These are phyloP conservation scores for Apiospora phragmitis DNA, from an alignment of 2,329 filamentous ascomycete genomes.

Conservation along the genomic window DNA sequence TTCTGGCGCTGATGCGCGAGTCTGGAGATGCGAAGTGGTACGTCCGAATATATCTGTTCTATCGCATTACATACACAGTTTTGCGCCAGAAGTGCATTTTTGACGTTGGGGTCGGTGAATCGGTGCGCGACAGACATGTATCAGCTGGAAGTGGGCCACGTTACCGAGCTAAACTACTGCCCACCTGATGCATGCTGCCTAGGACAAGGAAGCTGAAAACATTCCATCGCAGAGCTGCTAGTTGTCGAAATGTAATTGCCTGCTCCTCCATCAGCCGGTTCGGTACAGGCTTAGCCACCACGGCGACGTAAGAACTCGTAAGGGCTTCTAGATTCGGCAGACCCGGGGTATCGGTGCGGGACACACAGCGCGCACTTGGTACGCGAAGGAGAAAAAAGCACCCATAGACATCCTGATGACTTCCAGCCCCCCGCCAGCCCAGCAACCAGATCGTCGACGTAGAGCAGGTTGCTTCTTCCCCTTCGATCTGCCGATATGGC, in stretches of 20 bases:
- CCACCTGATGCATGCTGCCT: not conserved
- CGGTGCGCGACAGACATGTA: conserved; percentile 2
- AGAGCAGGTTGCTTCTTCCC: not conserved
- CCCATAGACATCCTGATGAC: not conserved
- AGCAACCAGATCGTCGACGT: not conserved
- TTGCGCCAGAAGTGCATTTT: not conserved
- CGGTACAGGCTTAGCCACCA: not conserved
- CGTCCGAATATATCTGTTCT: not conserved
- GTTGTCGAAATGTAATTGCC: not conserved
- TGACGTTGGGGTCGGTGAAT: not conserved
- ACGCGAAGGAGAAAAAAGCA: not conserved
- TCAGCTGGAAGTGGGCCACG: not conserved
- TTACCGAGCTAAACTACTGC: conserved; percentile 5
- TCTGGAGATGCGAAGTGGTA: not conserved
- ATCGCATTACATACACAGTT: not conserved
- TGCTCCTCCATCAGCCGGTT: not conserved
- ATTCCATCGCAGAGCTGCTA: not conserved
- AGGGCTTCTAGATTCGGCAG: not conserved
- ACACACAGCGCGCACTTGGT: not conserved
- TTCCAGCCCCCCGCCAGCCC: not conserved
- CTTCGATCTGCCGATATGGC: not conserved
- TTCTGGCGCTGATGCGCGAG: not conserved
- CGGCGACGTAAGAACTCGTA: not conserved
- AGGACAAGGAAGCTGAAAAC: not conserved
- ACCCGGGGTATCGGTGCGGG: not conserved